Conservation (phyloP, 257 asterid species). For the Schizonepeta tenuifolia region DNA sequence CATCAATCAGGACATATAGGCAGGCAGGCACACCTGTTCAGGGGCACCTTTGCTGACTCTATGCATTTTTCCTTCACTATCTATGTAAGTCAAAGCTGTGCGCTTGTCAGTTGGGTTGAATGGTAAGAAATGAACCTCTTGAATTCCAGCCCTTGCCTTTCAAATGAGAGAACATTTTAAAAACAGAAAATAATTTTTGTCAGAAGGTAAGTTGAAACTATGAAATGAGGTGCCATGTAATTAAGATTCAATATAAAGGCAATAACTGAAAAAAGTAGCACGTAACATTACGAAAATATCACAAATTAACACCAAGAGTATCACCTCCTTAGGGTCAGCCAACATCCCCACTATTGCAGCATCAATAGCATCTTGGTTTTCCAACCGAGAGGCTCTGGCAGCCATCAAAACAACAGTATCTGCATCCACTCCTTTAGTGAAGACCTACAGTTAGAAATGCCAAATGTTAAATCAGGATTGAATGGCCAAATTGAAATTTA, state of each 20-base stretch:
- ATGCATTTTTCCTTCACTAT: constrained; percentile 74
- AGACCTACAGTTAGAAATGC: constrained; percentile 41
- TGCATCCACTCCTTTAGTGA: constrained; percentile 67
- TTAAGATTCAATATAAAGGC: neutral
- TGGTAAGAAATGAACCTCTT: constrained; percentile 86
- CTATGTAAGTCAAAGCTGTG: constrained; percentile 82
- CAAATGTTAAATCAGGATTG: constrained; percentile 19
- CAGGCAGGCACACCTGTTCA: constrained; percentile 80
- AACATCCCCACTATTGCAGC: constrained; percentile 79
- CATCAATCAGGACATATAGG: constrained; percentile 28
- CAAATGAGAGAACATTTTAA: constrained; percentile 2
- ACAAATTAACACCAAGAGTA: neutral
- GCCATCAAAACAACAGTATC: constrained; percentile 86
- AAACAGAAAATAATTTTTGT: constrained; percentile 23
- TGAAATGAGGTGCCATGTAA: constrained; percentile 6
- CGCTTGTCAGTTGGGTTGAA: constrained; percentile 94
- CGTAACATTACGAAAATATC: neutral
- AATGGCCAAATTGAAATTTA: neutral
- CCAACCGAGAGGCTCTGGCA: constrained; percentile 85
- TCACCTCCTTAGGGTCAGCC: constrained; percentile 84
- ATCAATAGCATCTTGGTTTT: constrained; percentile 91
- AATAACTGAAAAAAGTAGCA: neutral
- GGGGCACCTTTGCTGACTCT: constrained; percentile 97
- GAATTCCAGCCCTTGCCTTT: constrained; percentile 93
- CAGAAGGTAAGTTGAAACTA: constrained; percentile 11